Evolutionary conservation across 1,139 yeast species (phyloP).

Genomic region (Yamadazyma songkhlaensis): DNA sequence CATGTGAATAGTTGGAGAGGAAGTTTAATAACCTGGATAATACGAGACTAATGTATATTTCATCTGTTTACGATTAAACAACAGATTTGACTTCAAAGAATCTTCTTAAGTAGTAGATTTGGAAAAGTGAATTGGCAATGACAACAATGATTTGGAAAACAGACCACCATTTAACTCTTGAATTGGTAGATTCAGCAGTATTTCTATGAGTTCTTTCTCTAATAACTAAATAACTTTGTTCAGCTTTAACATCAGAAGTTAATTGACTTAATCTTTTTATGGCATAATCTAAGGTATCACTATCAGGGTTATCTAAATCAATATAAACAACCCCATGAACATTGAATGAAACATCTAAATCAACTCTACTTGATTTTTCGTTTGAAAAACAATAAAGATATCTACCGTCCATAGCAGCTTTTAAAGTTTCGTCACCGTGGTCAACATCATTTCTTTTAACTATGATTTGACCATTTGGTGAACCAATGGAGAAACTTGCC

Average conservation of each 20-base stretch:
- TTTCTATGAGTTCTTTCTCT: conserved; percentile 98
- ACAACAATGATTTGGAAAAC: conserved; percentile 86
- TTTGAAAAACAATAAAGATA: conserved; percentile 90
- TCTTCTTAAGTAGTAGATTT: conserved; percentile 88
- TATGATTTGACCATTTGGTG: conserved; percentile 58
- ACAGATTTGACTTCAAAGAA: conserved; percentile 93
- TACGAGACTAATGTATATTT: background rate
- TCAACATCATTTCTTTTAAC: conserved; percentile 55
- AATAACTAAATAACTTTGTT: conserved; percentile 87
- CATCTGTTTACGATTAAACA: conserved; percentile 44
- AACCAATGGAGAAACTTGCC: conserved; percentile 66
- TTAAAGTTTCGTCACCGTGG: conserved; percentile 77
- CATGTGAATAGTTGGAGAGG: too few relatives aligned
- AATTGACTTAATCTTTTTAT: conserved; percentile 73
- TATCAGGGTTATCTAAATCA: conserved; percentile 78
- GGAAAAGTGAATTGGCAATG: conserved; percentile 83
- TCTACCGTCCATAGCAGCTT: conserved; percentile 67
- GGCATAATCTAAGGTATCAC: conserved; percentile 82
- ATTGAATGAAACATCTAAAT: conserved; percentile 92
- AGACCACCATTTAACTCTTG: conserved; percentile 98
- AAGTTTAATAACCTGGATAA: too few relatives aligned
- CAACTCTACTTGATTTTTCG: conserved; percentile 67
- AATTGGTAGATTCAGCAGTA: conserved; percentile 96
- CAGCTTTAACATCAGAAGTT: conserved; percentile 86
- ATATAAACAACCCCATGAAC: conserved; percentile 91